Evolutionary conservation across 2,329 filamentous ascomycete species (phyloP).

Genomic region (Trichoderma oligosporum): DNA sequence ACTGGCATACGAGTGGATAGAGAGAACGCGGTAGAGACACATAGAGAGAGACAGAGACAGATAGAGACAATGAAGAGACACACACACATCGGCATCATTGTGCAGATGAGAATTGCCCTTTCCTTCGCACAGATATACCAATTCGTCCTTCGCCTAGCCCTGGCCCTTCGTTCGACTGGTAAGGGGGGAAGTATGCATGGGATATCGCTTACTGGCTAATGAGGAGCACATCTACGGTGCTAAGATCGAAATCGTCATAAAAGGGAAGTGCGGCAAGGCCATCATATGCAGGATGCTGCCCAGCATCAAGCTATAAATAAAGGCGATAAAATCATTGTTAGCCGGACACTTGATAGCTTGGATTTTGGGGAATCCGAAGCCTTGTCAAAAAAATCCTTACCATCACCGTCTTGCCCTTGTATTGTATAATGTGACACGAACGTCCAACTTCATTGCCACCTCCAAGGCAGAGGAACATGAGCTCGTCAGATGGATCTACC

Average conservation of each 20-base stretch:
- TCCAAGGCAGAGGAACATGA: constrained; percentile 89
- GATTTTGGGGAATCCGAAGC: too few relatives aligned
- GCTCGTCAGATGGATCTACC: constrained; percentile 87
- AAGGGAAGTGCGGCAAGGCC: constrained; percentile 90
- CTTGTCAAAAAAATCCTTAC: constrained; percentile 43
- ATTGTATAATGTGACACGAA: constrained; percentile 96
- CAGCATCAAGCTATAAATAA: constrained; percentile 82
- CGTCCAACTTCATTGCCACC: constrained; percentile 96
- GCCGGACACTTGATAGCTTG: not conserved
- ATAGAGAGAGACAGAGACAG: constrained; percentile 15
- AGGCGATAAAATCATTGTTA: not conserved
- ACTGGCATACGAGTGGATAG: constrained; percentile 33
- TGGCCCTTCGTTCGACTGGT: constrained; percentile 1
- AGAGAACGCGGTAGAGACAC: constrained; percentile 8
- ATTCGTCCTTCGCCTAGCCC: constrained; percentile 27
- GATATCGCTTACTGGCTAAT: constrained; percentile 87
- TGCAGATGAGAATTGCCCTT: constrained; percentile 12
- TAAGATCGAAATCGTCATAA: constrained; percentile 97
- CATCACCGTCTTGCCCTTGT: constrained; percentile 99
- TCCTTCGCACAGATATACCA: constrained; percentile 24
- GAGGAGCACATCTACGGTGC: constrained; percentile 91
- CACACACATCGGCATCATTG: constrained; percentile 17
- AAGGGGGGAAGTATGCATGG: not conserved
- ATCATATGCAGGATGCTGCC: constrained; percentile 94
- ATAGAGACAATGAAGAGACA: constrained; percentile 14